phyloP scores from a whole-genome alignment of 768 basidiomycete genomes.

The Phlebiopsis gigantea region DNA sequence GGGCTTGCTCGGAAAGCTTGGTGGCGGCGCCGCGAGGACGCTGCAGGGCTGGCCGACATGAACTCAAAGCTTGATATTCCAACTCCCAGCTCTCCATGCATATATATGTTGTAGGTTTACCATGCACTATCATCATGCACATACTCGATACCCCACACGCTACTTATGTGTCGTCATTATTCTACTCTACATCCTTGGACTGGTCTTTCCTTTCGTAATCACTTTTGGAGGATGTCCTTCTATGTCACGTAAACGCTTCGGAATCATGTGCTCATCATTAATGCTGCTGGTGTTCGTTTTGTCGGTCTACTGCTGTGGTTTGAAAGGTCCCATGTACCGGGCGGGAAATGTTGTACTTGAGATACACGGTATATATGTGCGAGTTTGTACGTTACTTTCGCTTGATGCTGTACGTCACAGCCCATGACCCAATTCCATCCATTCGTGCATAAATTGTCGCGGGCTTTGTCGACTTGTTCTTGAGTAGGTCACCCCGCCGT shows the following conservation, averaged over 20 bases:
- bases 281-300: no score
- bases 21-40: conserved; percentile 70
- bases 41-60: conserved; percentile 77
- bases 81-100: neutral
- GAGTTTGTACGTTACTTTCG: no score
- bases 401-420: no score
- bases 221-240: neutral
- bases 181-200: neutral
- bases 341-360: no score
- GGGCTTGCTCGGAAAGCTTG: conserved; percentile 65
- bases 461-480: no score
- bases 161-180: neutral
- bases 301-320: no score
- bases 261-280: neutral
- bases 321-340: no score
- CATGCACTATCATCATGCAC: neutral
- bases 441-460: no score
- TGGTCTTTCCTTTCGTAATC: neutral
- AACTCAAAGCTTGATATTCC: neutral
- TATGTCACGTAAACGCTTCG: neutral
- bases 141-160: neutral
- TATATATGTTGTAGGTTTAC: neutral
- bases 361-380: no score
- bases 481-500: no score
- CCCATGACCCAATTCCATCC: no score